Conservation (phyloP, 1,284 basidiomycete genomes). For the Austroboletus novae-zelandiae region DNA sequence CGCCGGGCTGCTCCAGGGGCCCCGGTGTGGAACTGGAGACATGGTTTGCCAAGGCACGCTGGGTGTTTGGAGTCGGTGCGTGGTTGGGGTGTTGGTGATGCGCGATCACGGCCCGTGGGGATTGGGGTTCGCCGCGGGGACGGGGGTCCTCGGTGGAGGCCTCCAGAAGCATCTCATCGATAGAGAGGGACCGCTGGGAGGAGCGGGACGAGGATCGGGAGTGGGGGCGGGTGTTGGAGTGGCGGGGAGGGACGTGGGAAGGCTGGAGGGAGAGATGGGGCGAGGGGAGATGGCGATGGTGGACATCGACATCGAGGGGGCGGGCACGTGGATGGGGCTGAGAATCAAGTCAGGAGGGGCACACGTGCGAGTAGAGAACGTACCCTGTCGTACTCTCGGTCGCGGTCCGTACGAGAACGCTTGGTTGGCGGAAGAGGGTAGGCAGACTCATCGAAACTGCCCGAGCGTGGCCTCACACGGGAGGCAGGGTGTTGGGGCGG, state of each 20-base stretch:
- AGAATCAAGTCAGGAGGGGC: slow-evolving; percentile 9
- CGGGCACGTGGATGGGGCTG: slow-evolving; percentile 19
- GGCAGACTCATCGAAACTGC: slow-evolving; percentile 38
- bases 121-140: slow-evolving; percentile 30
- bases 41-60: slow-evolving; percentile 22
- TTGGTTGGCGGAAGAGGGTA: slow-evolving; percentile 40
- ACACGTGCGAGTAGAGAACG: background rate
- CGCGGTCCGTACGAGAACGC: slow-evolving; percentile 41
- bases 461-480: slow-evolving; percentile 42
- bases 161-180: slow-evolving; percentile 65
- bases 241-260: slow-evolving; percentile 12
- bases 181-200: slow-evolving; percentile 35
- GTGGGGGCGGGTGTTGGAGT: slow-evolving; percentile 13
- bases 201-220: slow-evolving; percentile 35
- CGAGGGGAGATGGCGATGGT: slow-evolving; percentile 22
- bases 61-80: slow-evolving; percentile 11
- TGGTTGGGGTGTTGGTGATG: slow-evolving; percentile 32
- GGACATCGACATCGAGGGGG: slow-evolving; percentile 21
- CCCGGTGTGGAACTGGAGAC: slow-evolving; percentile 21
- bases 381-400: slow-evolving; percentile 33
- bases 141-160: slow-evolving; percentile 42
- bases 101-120: slow-evolving; percentile 31
- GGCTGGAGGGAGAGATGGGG: slow-evolving; percentile 18
- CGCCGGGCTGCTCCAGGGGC: slow-evolving; percentile 37
- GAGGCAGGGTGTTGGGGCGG: slow-evolving; percentile 29